Percentiles rank a stretch among this genome's conserved stretches.
Conservation (phyloP, 176 grass and related monocot genomes). For the Carex pumila region DNA sequence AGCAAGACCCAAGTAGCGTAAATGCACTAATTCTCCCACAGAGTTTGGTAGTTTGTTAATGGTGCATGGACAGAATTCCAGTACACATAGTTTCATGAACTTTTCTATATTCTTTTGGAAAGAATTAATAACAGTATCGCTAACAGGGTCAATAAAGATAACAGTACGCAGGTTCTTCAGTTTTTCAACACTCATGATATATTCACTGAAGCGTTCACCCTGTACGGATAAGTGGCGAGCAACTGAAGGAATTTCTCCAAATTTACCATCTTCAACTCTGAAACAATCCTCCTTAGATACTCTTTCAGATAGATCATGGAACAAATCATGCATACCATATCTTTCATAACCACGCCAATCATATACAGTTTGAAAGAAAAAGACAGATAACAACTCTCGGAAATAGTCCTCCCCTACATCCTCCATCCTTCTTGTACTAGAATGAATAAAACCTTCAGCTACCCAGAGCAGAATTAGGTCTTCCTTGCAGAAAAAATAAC, state of each 20-base stretch:
- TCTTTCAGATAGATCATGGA: slow-evolving; percentile 19
- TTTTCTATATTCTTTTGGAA: background rate
- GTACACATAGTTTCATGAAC: background rate
- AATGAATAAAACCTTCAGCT: slow-evolving; percentile 3
- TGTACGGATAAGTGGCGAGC: background rate
- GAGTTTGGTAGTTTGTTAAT: background rate
- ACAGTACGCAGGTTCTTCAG: background rate
- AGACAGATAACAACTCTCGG: background rate
- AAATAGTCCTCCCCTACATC: slow-evolving; percentile 10
- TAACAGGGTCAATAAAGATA: background rate
- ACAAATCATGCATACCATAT: slow-evolving; percentile 4
- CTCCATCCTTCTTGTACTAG: background rate
- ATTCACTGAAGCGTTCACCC: background rate
- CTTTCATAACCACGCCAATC: no score
- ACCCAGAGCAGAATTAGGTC: slow-evolving; percentile 1
- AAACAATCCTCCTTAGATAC: slow-evolving; percentile 7
- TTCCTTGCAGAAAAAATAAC: no score
- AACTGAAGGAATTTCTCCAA: background rate
- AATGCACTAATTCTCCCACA: slow-evolving; percentile 2
- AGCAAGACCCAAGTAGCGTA: background rate
- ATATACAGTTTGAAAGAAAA: background rate
- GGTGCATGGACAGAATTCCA: background rate
- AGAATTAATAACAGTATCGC: background rate
- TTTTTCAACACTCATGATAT: background rate
- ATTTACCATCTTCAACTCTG: background rate